Base-by-base conservation (phyloP, 2,329 filamentous ascomycete species). In the Thielaviopsis populi region DNA sequence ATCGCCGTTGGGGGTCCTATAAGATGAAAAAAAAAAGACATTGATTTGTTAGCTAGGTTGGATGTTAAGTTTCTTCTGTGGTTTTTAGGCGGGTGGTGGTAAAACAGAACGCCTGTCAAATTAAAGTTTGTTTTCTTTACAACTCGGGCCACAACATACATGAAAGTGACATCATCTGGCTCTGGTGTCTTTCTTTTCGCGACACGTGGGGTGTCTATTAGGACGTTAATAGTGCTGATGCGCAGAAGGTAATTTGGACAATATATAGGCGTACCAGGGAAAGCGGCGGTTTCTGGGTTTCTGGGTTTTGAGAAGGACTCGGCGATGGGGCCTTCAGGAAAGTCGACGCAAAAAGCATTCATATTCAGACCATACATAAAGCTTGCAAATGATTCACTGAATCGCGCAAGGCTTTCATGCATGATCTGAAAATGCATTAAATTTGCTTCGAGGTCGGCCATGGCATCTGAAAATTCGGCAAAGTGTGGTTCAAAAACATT, bases 301-400 rank as follows among this genome's bases (percentile, higher is more conserved):
- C 80, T 83, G 22, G 83, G 81, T 69, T 85, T 79, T 65, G 81
- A 81, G 72, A 96, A 96, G 0, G 90, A 95, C 69, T 96, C 91
- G 8, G 85, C 72, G 68, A 95, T 83, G 0, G 91, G 91, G 1
- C 88, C 88, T 88, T 99, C 94, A 0, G 91, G 89, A 68, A 96
- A 99, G 73, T 99, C 94, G 40, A 97, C 91, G 73, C 92, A 97
- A 73, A 97, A 99, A 1, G 94, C 94, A 74, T 96, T 97, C 91
- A 99, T 96, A 72, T 97, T 97, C 72, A 99, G 74, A 1, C 94
- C 94, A 70, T 97, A 99, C 56, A 99, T 76, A 70, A 99, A 97
- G 69, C 87, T 90, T 0, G 91, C 91, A 74, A 99, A 99, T 71
- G 88, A 95, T 79, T 99, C 94, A 74, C 87, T 92, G 75, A 99